Evolutionary conservation across 148 eudicot species (phyloP).

Genomic region (Chenopodium berlandieri): DNA sequence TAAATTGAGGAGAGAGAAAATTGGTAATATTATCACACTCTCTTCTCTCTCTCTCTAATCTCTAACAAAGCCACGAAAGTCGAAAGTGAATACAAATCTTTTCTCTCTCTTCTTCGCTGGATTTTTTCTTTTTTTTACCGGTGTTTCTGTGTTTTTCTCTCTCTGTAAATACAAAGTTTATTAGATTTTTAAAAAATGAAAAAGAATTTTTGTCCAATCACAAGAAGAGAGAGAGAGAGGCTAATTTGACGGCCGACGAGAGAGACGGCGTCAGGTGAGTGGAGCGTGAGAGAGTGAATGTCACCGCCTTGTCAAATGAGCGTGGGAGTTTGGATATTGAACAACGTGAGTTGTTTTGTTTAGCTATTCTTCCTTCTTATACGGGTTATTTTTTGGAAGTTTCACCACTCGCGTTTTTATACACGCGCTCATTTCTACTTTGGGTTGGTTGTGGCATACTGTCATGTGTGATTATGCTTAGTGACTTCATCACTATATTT

Average conservation of each 20-base stretch:
- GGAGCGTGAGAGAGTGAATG: background rate
- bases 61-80: constrained; percentile 13
- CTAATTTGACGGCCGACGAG: constrained; percentile 7
- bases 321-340: background rate
- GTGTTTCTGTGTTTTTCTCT: background rate
- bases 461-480: too few relatives aligned
- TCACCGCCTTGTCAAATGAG: background rate
- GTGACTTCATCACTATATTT: too few relatives aligned
- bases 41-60: background rate
- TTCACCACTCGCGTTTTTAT: too few relatives aligned
- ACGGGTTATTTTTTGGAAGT: too few relatives aligned
- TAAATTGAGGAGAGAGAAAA: constrained; percentile 10
- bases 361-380: too few relatives aligned
- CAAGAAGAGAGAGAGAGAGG: background rate
- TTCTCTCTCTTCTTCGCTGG: constrained; percentile 7
- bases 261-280: constrained; percentile 8
- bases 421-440: too few relatives aligned
- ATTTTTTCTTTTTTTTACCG: background rate
- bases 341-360: too few relatives aligned
- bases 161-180: background rate
- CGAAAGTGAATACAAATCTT: background rate
- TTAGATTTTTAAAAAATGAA: background rate
- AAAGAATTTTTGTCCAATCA: constrained; percentile 6
- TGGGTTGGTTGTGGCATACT: too few relatives aligned
- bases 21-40: background rate